Evolutionary conservation across 2,329 filamentous ascomycete species (phyloP).

Genomic region (Fusarium clavum): DNA sequence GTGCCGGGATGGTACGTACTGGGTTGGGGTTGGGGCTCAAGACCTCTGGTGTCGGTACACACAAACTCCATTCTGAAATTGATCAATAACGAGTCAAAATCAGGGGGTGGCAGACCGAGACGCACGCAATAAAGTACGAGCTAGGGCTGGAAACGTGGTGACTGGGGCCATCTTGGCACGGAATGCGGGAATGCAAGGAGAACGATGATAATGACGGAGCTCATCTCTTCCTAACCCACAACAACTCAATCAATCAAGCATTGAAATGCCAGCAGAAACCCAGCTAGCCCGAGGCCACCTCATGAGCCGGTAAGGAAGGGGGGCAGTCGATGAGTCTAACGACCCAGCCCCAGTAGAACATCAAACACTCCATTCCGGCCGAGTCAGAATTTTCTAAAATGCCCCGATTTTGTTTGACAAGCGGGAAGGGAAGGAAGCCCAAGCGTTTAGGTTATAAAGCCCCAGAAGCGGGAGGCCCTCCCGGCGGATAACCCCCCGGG

Average conservation of each 20-base stretch:
- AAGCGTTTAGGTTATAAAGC: slow-evolving; percentile 37
- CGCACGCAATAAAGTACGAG: slow-evolving; percentile 26
- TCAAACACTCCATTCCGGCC: slow-evolving; percentile 35
- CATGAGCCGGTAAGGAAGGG: slow-evolving; percentile 27
- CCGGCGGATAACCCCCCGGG: slow-evolving; percentile 37
- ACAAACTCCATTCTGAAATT: slow-evolving; percentile 23
- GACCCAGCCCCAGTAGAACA: slow-evolving; percentile 19
- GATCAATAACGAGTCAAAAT: slow-evolving; percentile 3
- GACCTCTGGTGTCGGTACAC: slow-evolving; percentile 35
- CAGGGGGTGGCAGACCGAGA: slow-evolving; percentile 21
- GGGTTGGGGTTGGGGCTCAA: slow-evolving; percentile 37
- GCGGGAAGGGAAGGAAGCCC: slow-evolving; percentile 33
- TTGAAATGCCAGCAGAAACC: slow-evolving; percentile 23
- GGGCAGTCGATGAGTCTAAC: slow-evolving; percentile 21
- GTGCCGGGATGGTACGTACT: slow-evolving; percentile 28
- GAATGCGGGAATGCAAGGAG: slow-evolving; percentile 43
- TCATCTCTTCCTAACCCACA: slow-evolving; percentile 34
- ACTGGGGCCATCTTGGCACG: slow-evolving; percentile 35
- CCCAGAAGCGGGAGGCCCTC: slow-evolving; percentile 40
- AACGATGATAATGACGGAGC: slow-evolving; percentile 35
- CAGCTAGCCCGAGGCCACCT: slow-evolving; percentile 34
- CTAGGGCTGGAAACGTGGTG: slow-evolving; percentile 42
- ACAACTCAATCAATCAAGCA: slow-evolving; percentile 26
- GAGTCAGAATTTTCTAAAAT: slow-evolving; percentile 37
- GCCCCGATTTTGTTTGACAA: slow-evolving; percentile 40